Evolutionary conservation across 169 alveolate genomes (phyloP), one percentile per base, ranked within the genome.

Genomic region (Plasmodium ovale): DNA sequence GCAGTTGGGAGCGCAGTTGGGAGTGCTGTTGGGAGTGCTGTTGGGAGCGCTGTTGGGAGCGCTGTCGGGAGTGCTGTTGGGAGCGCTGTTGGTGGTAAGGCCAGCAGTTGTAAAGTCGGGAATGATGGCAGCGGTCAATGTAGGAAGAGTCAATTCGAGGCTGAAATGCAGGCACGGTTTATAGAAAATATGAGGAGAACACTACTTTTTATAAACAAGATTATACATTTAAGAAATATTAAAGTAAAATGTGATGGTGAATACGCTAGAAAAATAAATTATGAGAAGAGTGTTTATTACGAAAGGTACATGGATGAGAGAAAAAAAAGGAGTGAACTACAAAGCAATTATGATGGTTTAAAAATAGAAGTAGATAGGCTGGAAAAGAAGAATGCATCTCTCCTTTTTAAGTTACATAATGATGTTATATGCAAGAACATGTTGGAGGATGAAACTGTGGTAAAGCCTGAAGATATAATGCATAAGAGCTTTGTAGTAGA

Each of bases 371-470:
- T 79, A 12, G 89, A 79, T 21, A 56, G 82, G 21, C 3, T 58
- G 7, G 89, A 79, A 53, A 79, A 79, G 39, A 79, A 79, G 42
- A 79, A n/a, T 3, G 53, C 89, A 9, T 21, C 69, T 49, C 39
- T 79, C 35, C 54, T 79, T 12, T 79, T 47, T 64, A 79, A 79
- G 53, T 47, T 79, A 42, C 25, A 79, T 25, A 79, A 29, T 64
- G 68, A 49, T 16, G 49, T 39, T 39, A 64, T 79, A 4, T 67
- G 82, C 49, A 79, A 64, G 21, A 21, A 25, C 39, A 79, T 79
- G 44, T 19, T 79, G n/a, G 49, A 77, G 9, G 25, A 62, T 10
- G 87, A 21, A 21, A 58, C 42, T 2, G 33, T 33, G 5, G 35
- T 29, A 2, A 16, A 71, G 4, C 12, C 9, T 16, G 42, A 51